phyloP scores from a whole-genome alignment of 2,329 filamentous ascomycete species.

The Rugonectria rugulosa region DNA sequence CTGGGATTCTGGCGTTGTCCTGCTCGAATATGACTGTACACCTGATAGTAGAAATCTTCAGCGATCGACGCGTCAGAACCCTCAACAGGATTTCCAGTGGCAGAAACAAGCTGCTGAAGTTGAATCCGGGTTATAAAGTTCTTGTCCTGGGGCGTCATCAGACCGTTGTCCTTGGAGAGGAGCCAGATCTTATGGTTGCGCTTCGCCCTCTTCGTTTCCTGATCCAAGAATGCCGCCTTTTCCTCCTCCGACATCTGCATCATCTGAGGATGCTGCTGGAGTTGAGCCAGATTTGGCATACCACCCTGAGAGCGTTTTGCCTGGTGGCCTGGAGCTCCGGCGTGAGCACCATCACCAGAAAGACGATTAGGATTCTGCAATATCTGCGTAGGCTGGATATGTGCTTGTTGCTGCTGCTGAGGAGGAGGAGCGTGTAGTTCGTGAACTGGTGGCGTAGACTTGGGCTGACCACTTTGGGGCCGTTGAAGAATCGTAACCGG shows the following conservation, averaged over 20 bases:
- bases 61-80: constrained; percentile 81
- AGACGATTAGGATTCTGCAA: constrained; percentile 79
- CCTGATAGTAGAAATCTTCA: constrained; percentile 99
- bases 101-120: constrained; percentile 92
- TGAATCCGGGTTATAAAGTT: constrained; percentile 99
- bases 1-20: constrained; percentile 89
- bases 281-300: constrained; percentile 43
- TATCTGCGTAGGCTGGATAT: constrained; percentile 74
- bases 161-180: constrained; percentile 89
- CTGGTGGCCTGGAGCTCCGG: constrained; percentile 47
- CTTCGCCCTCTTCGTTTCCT: constrained; percentile 95
- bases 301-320: constrained; percentile 61
- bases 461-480: constrained; percentile 53
- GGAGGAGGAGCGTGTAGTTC: constrained; percentile 37
- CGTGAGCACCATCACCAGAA: constrained; percentile 54
- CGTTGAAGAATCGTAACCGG: constrained; percentile 65
- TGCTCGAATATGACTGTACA: constrained; percentile 92
- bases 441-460: constrained; percentile 48
- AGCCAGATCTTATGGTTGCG: constrained; percentile 98
- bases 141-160: constrained; percentile 99
- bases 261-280: constrained; percentile 53
- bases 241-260: constrained; percentile 84
- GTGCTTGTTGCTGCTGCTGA: constrained; percentile 47
- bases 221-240: constrained; percentile 81
- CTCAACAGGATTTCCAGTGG: constrained; percentile 86